Evolutionary conservation across 208 protist genomes (phyloP), one percentile per base, ranked within the genome.

Genomic region (Acanthamoeba healyi): DNA sequence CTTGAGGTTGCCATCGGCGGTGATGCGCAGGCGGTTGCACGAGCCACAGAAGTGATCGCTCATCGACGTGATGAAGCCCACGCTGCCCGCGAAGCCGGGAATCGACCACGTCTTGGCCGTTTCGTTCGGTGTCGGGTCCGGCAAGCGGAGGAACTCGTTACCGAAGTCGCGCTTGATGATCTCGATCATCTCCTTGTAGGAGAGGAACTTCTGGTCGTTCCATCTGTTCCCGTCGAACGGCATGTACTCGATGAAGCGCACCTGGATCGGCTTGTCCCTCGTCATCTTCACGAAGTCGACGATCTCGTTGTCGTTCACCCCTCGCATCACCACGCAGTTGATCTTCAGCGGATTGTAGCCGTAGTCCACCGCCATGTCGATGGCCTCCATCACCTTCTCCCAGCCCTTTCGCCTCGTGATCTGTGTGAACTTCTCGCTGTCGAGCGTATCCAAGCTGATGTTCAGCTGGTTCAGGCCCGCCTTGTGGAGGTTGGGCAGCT

Each of bases 181-280:
- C 2, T 94, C 90, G 15, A 98, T 61, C 95, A 97, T 96, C 32
- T 96, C 95, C 12, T 38, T 40, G 74, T 96, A 97, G 2, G 96
- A 81, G 10, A 98, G 77, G 51, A 98, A 86, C 46, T 97, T 96
- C 15, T 96, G 70, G 36, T 97, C 61, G 74, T 94, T 95, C 97
- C 97, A 98, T 14, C 72, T 12, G 84, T 98, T 98, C 38, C 95
- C 96, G 63, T 95, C 96, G 86, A 98, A 98, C 40, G 97, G 97
- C 97, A 98, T 98, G 95, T 97, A 97, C 86, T 98, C 97, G 44
- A 98, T 98, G 92, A 98, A 98, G 38, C 97, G 96, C 42, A 98
- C 93, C 46, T 97, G 97, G 26, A 98, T 72, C 26, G 61, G 58
- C 44, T 95, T 94, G 38, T 93, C 61, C 61, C 49, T 65, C 38